Evolutionary conservation across 148 eudicot species (phyloP).

Genomic region (Tetragonia tetragonoides): DNA sequence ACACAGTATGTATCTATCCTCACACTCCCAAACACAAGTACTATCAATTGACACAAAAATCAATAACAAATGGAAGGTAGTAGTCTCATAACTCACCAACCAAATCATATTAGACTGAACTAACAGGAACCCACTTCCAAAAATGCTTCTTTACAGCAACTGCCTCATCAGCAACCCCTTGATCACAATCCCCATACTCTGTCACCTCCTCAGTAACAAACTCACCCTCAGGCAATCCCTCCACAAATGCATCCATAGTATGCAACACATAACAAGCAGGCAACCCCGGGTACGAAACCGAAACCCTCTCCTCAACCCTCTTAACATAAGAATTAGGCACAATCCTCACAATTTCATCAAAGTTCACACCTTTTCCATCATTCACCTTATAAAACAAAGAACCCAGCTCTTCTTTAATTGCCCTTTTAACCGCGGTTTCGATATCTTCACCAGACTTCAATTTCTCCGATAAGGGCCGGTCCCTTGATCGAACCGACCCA

Average conservation of each 20-base stretch:
- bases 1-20: conserved; percentile 1
- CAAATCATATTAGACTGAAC: conserved; percentile 39
- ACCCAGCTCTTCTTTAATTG: conserved; percentile 78
- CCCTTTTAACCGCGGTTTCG: conserved; percentile 59
- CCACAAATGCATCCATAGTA: conserved; percentile 68
- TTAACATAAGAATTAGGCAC: conserved; percentile 55
- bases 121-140: conserved; percentile 84
- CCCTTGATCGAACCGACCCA: conserved; percentile 53
- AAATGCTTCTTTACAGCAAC: conserved; percentile 69
- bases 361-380: conserved; percentile 9
- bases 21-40: background rate
- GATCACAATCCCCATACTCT: conserved; percentile 53
- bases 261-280: conserved; percentile 91
- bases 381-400: conserved; percentile 28
- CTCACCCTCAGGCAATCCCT: conserved; percentile 78
- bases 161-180: conserved; percentile 42
- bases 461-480: conserved; percentile 65
- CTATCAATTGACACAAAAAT: conserved; percentile 3
- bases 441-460: conserved; percentile 62
- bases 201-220: conserved; percentile 66
- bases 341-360: conserved; percentile 38
- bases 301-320: conserved; percentile 79
- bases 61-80: background rate
- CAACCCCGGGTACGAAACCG: conserved; percentile 87
- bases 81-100: conserved; percentile 40